Conservation (phyloP, 371 early-diverging fungal genomes). For the Haplosporangium sp. region DNA sequence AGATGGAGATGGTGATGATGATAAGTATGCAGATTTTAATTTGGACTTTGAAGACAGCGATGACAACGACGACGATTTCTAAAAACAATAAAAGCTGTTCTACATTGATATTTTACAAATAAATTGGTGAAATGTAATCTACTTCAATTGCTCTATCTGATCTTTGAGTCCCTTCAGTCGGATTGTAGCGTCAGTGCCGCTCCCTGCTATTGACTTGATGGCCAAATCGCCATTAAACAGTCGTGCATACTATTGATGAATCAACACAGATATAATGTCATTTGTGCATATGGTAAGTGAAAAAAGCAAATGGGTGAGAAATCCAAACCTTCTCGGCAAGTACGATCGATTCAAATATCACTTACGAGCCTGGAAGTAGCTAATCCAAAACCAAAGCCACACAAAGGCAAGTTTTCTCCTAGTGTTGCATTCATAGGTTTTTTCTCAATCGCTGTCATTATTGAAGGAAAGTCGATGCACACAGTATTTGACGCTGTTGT, state of each 20-base stretch:
- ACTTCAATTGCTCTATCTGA: conserved; percentile 36
- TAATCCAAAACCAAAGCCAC: conserved; percentile 55
- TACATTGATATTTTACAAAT: not conserved
- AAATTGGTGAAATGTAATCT: not conserved
- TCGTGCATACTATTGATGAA: conserved; percentile 34
- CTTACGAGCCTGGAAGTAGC: conserved; percentile 50
- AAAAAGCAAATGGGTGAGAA: not conserved
- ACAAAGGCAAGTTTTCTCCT: conserved; percentile 50
- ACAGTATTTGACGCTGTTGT: conserved; percentile 53
- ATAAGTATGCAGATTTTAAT: no score
- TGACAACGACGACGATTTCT: no score
- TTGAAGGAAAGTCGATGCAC: conserved; percentile 45
- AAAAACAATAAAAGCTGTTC: not conserved
- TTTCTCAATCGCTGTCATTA: conserved; percentile 45
- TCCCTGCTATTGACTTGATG: conserved; percentile 29
- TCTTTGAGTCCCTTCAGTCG: conserved; percentile 37
- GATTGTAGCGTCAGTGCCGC: conserved; percentile 39
- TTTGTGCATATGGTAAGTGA: no score
- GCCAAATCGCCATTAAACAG: conserved; percentile 46
- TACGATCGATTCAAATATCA: not conserved
- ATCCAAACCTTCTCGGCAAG: not conserved
- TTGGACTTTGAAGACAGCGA: no score
- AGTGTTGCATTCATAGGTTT: conserved; percentile 35
- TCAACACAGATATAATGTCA: not conserved
- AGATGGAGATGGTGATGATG: no score